phyloP scores from a whole-genome alignment of 345 rosid species.

The Gossypium stocksii region DNA sequence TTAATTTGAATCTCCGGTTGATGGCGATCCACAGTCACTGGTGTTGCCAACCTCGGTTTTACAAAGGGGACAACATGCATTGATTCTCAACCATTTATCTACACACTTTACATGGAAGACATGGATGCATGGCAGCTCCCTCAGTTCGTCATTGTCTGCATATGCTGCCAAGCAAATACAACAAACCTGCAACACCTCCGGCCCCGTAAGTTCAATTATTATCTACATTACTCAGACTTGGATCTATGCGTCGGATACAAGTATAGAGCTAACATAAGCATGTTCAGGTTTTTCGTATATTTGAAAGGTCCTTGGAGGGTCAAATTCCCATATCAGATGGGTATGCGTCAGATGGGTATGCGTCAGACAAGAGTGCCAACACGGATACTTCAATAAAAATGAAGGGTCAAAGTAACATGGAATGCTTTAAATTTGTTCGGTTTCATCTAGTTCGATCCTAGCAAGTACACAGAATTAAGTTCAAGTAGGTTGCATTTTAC shows the following conservation, averaged over 20 bases:
- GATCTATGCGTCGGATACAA: no score
- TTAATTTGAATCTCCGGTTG: conserved; percentile 20
- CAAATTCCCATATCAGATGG: background rate
- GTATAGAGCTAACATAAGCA: no score
- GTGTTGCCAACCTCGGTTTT: conserved; percentile 55
- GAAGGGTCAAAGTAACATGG: no score
- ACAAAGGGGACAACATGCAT: conserved; percentile 78
- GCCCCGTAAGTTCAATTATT: background rate
- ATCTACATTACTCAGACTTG: background rate
- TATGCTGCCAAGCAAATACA: conserved; percentile 68
- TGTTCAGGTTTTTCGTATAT: no score
- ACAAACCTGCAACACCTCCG: conserved; percentile 40
- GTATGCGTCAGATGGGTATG: background rate
- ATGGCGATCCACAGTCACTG: conserved; percentile 19
- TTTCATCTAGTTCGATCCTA: background rate
- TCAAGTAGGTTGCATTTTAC: background rate
- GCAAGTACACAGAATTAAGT: background rate
- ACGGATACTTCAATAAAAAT: background rate
- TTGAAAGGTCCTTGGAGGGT: no score
- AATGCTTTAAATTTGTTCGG: background rate
- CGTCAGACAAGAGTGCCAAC: background rate
- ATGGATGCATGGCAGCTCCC: conserved; percentile 63
- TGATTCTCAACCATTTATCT: conserved; percentile 75
- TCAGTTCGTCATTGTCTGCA: conserved; percentile 55
- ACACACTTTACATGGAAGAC: conserved; percentile 65